Evolutionary conservation across 2,329 filamentous ascomycete genomes (phyloP).

Genomic region (Fusarium globosum): DNA sequence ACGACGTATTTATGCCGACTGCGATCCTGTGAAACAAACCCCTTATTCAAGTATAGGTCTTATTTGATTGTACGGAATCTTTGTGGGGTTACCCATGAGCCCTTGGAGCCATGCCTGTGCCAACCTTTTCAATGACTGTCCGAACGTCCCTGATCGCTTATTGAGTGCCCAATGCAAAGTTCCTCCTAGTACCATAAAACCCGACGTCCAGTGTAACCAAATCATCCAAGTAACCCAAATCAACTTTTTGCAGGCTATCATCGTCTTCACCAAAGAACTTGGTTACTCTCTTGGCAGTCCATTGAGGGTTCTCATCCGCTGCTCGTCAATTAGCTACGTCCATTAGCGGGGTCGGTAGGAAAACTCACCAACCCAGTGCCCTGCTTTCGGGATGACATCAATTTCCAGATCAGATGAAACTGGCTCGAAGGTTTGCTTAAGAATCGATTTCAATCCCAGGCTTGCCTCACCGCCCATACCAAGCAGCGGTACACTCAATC

Average conservation of each 20-base stretch:
- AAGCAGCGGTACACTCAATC: slow-evolving; percentile 32
- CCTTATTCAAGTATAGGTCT: too few relatives aligned
- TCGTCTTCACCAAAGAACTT: slow-evolving; percentile 34
- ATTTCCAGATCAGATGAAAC: slow-evolving; percentile 28
- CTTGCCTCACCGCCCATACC: slow-evolving; percentile 46
- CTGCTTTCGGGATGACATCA: slow-evolving; percentile 43
- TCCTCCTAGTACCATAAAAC: slow-evolving; percentile 9
- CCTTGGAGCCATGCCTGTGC: accelerated
- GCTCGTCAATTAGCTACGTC: not conserved
- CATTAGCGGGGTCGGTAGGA: accelerated
- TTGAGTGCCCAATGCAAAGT: slow-evolving; percentile 2
- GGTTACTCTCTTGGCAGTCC: slow-evolving; percentile 32
- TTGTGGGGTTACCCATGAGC: too few relatives aligned
- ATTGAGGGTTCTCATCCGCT: slow-evolving; percentile 44
- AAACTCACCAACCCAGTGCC: slow-evolving; percentile 44
- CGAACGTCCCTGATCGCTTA: accelerated
- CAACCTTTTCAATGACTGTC: accelerated
- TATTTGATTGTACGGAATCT: too few relatives aligned
- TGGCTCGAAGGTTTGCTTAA: slow-evolving; percentile 7
- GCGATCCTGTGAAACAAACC: not conserved
- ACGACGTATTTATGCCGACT: not conserved
- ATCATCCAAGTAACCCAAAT: slow-evolving; percentile 35
- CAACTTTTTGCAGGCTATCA: not conserved
- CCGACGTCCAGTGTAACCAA: slow-evolving; percentile 37
- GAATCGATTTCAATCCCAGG: slow-evolving; percentile 11